phyloP scores from a whole-genome alignment of 2,329 filamentous ascomycete species.

The Penicillium sp. region DNA sequence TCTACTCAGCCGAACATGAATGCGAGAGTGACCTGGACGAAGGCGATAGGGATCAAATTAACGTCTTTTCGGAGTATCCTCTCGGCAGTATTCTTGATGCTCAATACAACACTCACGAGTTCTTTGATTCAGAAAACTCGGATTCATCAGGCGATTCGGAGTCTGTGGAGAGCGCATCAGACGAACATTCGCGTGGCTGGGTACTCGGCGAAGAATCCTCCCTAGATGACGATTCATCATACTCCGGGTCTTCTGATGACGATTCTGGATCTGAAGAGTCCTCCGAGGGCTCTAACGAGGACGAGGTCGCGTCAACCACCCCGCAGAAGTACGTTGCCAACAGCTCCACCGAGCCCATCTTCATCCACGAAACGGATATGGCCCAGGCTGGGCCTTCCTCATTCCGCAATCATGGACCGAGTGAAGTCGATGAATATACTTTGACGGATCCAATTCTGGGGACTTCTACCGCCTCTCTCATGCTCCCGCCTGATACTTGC shows the following conservation, averaged over 20 bases:
- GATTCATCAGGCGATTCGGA: too few relatives aligned
- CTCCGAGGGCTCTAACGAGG: not conserved
- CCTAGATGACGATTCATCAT: not conserved
- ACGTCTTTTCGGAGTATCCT: not conserved
- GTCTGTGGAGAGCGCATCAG: too few relatives aligned
- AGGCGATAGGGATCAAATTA: not conserved
- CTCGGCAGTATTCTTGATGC: not conserved
- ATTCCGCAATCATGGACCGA: not conserved
- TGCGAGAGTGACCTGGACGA: not conserved
- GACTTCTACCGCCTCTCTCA: not conserved
- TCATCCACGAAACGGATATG: not conserved
- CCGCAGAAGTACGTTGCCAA: not conserved
- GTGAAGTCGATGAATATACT: not conserved
- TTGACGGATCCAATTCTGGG: not conserved
- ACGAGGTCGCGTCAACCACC: not conserved
- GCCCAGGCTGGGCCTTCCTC: not conserved
- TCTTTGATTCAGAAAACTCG: too few relatives aligned
- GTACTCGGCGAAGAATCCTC: not conserved
- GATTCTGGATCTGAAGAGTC: not conserved
- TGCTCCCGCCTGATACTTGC: not conserved
- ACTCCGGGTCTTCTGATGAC: not conserved
- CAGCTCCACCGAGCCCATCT: not conserved
- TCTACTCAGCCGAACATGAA: conserved; percentile 4
- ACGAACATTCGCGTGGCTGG: too few relatives aligned
- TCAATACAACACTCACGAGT: too few relatives aligned